A percentile compares a stretch with the other conserved stretches of the same genome.
Conservation (phyloP, 2,329 filamentous ascomycete species). For the Colletotrichum lini region DNA sequence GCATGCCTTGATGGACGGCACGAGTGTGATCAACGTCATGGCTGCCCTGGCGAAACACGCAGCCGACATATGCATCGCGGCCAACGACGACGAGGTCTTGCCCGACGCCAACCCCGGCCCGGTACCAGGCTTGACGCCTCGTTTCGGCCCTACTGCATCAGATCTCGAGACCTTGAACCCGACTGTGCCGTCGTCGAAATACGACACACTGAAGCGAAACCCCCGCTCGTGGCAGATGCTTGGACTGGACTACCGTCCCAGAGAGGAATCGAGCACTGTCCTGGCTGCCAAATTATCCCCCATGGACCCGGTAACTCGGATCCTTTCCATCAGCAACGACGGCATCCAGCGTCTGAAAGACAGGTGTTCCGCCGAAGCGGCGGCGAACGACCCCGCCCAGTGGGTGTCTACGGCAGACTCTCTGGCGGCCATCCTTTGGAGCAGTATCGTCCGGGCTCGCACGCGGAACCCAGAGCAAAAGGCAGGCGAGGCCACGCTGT, state of each 20-base stretch:
- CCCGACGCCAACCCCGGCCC: not conserved
- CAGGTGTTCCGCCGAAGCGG: slow-evolving; percentile 11
- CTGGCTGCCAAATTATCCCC: not conserved
- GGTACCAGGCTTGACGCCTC: not conserved
- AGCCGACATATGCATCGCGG: not conserved
- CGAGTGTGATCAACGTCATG: slow-evolving; percentile 4
- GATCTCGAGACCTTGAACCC: slow-evolving; percentile 10
- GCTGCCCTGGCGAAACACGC: not conserved
- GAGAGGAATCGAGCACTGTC: slow-evolving; percentile 11
- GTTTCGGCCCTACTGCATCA: not conserved
- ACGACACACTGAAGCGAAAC: not conserved
- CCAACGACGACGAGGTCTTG: not conserved
- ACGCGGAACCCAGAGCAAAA: not conserved
- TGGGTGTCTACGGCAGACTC: slow-evolving; percentile 6
- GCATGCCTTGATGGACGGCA: slow-evolving; percentile 5
- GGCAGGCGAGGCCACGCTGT: not conserved
- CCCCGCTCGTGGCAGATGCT: slow-evolving; percentile 10
- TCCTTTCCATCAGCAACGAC: slow-evolving; percentile 1
- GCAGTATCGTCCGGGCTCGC: slow-evolving; percentile 1
- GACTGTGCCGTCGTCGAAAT: not conserved
- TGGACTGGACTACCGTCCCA: slow-evolving; percentile 7
- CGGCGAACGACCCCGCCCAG: not conserved
- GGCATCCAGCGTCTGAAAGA: slow-evolving; percentile 1
- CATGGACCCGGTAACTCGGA: not conserved
- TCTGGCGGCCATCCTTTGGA: slow-evolving; percentile 4